Evolutionary conservation across 2,329 filamentous ascomycete species (phyloP).

Genomic region (Conoideocrella luteorostrata): DNA sequence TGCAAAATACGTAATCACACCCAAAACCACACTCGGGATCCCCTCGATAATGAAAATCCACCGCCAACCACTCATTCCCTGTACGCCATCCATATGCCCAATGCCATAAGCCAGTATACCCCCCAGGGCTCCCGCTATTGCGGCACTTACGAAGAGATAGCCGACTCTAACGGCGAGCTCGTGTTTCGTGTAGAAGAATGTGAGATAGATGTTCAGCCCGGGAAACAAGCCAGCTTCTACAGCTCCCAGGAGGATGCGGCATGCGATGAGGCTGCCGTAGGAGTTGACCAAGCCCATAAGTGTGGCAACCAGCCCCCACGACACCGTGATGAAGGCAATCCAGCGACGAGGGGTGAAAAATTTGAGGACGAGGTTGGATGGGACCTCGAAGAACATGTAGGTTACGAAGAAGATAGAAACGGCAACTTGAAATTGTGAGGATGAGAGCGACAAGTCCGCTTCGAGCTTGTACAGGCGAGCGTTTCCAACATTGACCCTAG

Average conservation of each 20-base stretch:
- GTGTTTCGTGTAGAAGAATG: slow-evolving; percentile 68
- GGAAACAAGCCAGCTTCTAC: slow-evolving; percentile 67
- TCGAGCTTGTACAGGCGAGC: slow-evolving; percentile 61
- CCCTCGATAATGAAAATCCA: slow-evolving; percentile 60
- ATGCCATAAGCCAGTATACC: slow-evolving; percentile 70
- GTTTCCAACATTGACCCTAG: slow-evolving; percentile 69
- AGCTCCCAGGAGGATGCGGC: slow-evolving; percentile 60
- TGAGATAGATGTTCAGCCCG: slow-evolving; percentile 62
- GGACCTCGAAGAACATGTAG: slow-evolving; percentile 56
- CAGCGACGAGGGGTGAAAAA: slow-evolving; percentile 56
- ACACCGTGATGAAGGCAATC: slow-evolving; percentile 56
- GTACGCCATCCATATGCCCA: slow-evolving; percentile 62
- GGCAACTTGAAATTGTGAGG: slow-evolving; percentile 62
- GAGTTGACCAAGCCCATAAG: slow-evolving; percentile 61
- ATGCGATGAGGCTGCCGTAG: slow-evolving; percentile 60
- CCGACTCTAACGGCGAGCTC: slow-evolving; percentile 68
- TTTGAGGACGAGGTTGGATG: slow-evolving; percentile 59
- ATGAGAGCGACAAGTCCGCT: slow-evolving; percentile 51
- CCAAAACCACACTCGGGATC: slow-evolving; percentile 33
- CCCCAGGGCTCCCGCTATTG: slow-evolving; percentile 64
- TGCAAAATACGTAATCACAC: slow-evolving; percentile 26
- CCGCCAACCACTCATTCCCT: slow-evolving; percentile 61
- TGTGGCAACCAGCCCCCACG: slow-evolving; percentile 64
- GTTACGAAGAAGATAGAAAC: slow-evolving; percentile 64
- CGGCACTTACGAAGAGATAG: slow-evolving; percentile 65